Evolutionary conservation across 225 moss, liverwort and hornwort genomes (phyloP).

Genomic region (Pseudisothecium myosuroides): DNA sequence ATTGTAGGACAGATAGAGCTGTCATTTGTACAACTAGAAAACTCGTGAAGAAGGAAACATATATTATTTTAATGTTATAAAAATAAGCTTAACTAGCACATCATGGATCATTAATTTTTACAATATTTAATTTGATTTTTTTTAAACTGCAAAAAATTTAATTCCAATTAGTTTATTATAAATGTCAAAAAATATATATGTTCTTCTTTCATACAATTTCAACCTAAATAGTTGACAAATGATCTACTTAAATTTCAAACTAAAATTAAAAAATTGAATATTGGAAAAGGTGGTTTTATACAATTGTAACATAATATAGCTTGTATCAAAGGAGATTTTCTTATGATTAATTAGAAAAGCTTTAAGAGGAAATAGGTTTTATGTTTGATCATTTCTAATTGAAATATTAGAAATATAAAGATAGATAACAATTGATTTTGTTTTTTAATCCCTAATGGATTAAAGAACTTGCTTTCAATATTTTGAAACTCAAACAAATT

Average conservation of each 20-base stretch:
- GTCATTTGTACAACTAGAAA: neutral
- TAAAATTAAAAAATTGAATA: too few species aligned
- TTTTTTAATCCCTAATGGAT: neutral
- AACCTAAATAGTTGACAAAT: too few species aligned
- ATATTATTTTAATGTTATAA: neutral
- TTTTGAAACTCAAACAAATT: accelerated
- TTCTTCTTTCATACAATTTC: too few species aligned
- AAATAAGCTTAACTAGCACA: neutral
- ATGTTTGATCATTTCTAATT: neutral
- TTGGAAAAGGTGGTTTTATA: neutral
- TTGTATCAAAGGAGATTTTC: too few species aligned
- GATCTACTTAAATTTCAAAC: too few species aligned
- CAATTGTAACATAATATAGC: neutral
- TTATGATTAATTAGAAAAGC: too few species aligned
- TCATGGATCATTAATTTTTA: too few species aligned
- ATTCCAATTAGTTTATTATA: too few species aligned
- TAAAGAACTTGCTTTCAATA: accelerated
- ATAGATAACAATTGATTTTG: neutral
- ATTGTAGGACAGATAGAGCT: accelerated
- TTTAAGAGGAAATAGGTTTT: accelerated
- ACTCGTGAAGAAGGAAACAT: neutral
- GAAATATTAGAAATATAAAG: neutral
- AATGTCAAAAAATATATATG: too few species aligned
- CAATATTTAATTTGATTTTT: too few species aligned
- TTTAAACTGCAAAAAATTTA: too few species aligned